Conservation (phyloP, 441 rosid genomes). For the Corymbia calophylla region DNA sequence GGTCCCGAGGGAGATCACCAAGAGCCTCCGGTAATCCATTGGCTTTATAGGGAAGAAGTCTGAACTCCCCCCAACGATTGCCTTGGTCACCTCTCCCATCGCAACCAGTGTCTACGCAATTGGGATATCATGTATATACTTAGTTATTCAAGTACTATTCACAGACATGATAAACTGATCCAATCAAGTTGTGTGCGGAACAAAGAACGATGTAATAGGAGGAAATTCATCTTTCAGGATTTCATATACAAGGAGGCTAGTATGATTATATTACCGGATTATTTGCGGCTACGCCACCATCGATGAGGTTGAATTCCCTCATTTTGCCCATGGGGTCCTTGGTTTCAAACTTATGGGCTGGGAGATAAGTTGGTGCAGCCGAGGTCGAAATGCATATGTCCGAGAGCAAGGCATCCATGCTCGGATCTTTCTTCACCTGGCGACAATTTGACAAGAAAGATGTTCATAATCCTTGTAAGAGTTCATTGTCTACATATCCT, state of each 20-base stretch:
- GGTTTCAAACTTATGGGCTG: slow-evolving; percentile 22
- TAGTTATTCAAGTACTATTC: not conserved
- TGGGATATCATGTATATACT: not conserved
- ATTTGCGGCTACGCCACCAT: slow-evolving; percentile 34
- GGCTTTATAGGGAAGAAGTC: slow-evolving; percentile 17
- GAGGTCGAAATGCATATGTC: slow-evolving; percentile 30
- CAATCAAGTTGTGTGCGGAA: not conserved
- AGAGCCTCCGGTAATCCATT: not conserved
- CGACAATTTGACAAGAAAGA: not conserved
- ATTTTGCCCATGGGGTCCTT: not conserved
- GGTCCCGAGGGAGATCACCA: not conserved
- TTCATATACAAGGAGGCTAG: no score
- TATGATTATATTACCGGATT: slow-evolving; percentile 20
- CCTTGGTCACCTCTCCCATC: slow-evolving; percentile 24
- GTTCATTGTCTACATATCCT: not conserved
- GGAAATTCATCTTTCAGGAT: not conserved
- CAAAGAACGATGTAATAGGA: not conserved
- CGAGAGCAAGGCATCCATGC: slow-evolving; percentile 19
- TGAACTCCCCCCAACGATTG: slow-evolving; percentile 6
- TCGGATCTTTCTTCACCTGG: slow-evolving; percentile 20
- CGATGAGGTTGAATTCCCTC: slow-evolving; percentile 26
- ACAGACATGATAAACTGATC: not conserved
- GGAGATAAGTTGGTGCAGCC: slow-evolving; percentile 37
- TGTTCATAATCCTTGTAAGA: not conserved
- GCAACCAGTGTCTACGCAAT: slow-evolving; percentile 26